Conservation (phyloP, 23 red algal genomes). For the Cyanidiococcus yangmingshanensis region DNA sequence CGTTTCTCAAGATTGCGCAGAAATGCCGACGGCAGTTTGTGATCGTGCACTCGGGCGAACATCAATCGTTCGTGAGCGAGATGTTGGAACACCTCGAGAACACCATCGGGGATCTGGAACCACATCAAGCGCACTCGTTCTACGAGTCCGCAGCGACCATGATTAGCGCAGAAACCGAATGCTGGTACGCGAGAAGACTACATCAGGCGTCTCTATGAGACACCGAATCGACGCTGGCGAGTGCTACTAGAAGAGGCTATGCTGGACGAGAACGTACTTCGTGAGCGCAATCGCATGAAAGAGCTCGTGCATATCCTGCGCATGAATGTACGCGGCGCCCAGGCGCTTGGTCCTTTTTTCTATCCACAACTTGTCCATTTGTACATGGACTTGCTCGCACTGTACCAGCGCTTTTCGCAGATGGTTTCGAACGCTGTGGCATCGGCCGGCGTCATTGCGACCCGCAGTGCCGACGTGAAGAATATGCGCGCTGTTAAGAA, state of each 20-base stretch:
- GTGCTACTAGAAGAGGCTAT: slow-evolving; percentile 52
- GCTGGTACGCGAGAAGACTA: slow-evolving; percentile 26
- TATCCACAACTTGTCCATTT: slow-evolving; percentile 63
- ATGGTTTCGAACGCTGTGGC: slow-evolving; percentile 52
- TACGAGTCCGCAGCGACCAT: slow-evolving; percentile 80
- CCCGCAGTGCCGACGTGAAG: slow-evolving; percentile 54
- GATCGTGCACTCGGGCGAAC: slow-evolving; percentile 48
- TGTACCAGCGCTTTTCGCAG: slow-evolving; percentile 65
- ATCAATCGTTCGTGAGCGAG: slow-evolving; percentile 62
- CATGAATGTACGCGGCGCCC: slow-evolving; percentile 66
- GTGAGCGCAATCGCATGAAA: slow-evolving; percentile 70
- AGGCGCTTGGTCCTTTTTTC: slow-evolving; percentile 62
- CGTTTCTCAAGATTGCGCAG: slow-evolving; percentile 97
- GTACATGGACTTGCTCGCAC: slow-evolving; percentile 59
- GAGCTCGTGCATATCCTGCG: slow-evolving; percentile 73
- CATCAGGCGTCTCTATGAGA: slow-evolving; percentile 76
- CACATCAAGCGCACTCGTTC: slow-evolving; percentile 95
- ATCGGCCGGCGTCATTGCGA: slow-evolving; percentile 46
- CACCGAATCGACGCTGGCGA: slow-evolving; percentile 79
- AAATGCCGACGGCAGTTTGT: slow-evolving; percentile 92
- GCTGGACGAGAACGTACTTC: slow-evolving; percentile 38
- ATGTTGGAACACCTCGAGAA: slow-evolving; percentile 73
- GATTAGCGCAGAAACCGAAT: slow-evolving; percentile 50
- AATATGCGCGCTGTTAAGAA: slow-evolving; percentile 94
- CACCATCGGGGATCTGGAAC: slow-evolving; percentile 76